phyloP scores from a whole-genome alignment of 441 rosid species.

The Gossypium schwendimanii region DNA sequence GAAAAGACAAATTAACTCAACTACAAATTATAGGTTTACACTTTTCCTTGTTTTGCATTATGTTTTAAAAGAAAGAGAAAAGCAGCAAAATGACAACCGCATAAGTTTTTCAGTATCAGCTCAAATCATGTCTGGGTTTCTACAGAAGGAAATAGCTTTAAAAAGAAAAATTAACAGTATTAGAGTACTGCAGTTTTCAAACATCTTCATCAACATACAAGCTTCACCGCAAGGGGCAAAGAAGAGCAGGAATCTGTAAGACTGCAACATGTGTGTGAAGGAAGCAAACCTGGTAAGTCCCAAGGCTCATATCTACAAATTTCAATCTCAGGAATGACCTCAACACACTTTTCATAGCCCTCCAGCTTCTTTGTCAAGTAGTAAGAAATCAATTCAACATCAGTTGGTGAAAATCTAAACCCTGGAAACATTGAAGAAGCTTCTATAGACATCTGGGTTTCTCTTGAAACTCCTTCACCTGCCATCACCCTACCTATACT shows the following conservation, averaged over 20 bases:
- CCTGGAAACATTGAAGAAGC: constrained; percentile 73
- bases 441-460: constrained; percentile 45
- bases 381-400: constrained; percentile 63
- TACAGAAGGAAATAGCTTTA: no score
- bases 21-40: neutral
- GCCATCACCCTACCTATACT: neutral
- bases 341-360: constrained; percentile 54
- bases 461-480: constrained; percentile 24
- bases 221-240: neutral
- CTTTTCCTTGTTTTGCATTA: neutral
- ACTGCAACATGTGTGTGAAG: no score
- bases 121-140: neutral
- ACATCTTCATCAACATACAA: neutral
- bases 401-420: constrained; percentile 74
- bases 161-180: neutral
- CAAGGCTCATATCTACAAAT: constrained; percentile 70
- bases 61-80: no score
- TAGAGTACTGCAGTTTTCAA: neutral
- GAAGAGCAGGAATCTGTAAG: neutral
- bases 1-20: neutral
- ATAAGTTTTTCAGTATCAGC: neutral
- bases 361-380: constrained; percentile 69
- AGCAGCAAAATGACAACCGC: no score
- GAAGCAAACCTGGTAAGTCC: constrained; percentile 68
- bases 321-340: constrained; percentile 58